A percentile compares a stretch with the other conserved stretches of the same genome.
Conservation (phyloP, 352 stramenopile genomes). For the Phytophthora podocarpi region DNA sequence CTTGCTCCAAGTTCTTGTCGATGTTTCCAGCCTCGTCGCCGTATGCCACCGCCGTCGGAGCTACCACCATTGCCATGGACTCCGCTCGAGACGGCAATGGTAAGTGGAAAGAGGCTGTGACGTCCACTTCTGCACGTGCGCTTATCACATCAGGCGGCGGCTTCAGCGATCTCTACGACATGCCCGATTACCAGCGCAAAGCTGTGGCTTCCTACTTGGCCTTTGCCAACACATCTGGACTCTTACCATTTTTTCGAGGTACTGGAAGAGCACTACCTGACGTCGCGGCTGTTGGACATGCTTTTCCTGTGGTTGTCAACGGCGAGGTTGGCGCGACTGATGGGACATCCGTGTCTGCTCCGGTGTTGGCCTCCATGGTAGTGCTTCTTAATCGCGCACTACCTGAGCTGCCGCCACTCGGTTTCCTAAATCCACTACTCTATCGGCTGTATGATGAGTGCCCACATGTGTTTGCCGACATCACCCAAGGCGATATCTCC, state of each 20-base stretch:
- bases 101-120: conserved; percentile 60
- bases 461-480: conserved; percentile 73
- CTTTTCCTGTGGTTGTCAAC: conserved; percentile 68
- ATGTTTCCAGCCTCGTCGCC: conserved; percentile 79
- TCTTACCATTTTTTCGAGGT: conserved; percentile 43
- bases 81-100: conserved; percentile 9
- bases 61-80: conserved; percentile 46
- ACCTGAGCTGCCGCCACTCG: conserved; percentile 42
- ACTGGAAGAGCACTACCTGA: conserved; percentile 67
- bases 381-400: conserved; percentile 62
- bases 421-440: conserved; percentile 76
- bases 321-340: conserved; percentile 59
- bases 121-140: conserved; percentile 44
- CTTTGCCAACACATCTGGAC: conserved; percentile 20
- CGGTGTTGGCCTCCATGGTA: conserved; percentile 69
- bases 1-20: conserved; percentile 58
- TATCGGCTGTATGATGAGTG: conserved; percentile 66
- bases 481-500: conserved; percentile 63
- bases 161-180: conserved; percentile 62
- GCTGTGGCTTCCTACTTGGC: conserved; percentile 47
- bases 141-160: conserved; percentile 79
- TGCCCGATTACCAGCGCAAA: conserved; percentile 52
- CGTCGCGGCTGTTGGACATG: conserved; percentile 64
- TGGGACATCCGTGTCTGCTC: conserved; percentile 76
- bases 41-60: conserved; percentile 73